Conservation (phyloP, 1,284 basidiomycete genomes). For the Sanghuangporus weigelae region DNA sequence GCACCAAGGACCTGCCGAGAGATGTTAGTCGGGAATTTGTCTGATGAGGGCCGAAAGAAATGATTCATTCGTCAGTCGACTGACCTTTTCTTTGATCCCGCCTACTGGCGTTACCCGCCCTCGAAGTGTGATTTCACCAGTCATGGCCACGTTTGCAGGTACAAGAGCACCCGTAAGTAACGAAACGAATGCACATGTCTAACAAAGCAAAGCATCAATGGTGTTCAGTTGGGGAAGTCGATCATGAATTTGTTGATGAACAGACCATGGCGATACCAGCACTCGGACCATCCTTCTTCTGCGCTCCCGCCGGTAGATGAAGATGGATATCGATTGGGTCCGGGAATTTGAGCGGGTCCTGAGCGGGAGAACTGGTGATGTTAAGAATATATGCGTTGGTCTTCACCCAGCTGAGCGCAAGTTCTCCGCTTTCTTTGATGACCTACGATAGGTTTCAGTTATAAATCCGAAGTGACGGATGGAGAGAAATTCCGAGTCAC, state of each 20-base stretch:
- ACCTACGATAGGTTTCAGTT: slow-evolving; percentile 36
- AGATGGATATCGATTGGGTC: slow-evolving; percentile 77
- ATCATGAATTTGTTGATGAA: neutral
- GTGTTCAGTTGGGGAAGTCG: neutral
- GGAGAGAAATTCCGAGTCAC: slow-evolving; percentile 33
- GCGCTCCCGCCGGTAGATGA: slow-evolving; percentile 83
- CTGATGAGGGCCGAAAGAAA: neutral
- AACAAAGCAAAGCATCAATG: neutral
- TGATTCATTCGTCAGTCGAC: no score
- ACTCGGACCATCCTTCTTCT: slow-evolving; percentile 89
- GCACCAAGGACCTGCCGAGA: slow-evolving; percentile 61
- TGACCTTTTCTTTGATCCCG: slow-evolving; percentile 75
- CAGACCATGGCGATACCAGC: slow-evolving; percentile 83
- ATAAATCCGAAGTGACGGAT: slow-evolving; percentile 3
- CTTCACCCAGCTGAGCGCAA: slow-evolving; percentile 86
- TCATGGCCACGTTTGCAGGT: slow-evolving; percentile 72
- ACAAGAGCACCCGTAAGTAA: slow-evolving; percentile 72
- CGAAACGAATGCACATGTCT: slow-evolving; percentile 82
- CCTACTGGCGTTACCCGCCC: slow-evolving; percentile 79
- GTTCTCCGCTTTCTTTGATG: slow-evolving; percentile 85
- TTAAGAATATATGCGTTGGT: slow-evolving; percentile 77
- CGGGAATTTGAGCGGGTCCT: slow-evolving; percentile 71
- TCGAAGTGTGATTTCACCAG: slow-evolving; percentile 73
- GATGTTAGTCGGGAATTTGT: slow-evolving; percentile 4
- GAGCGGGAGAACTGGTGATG: slow-evolving; percentile 60